These are phyloP conservation scores for Chaetomium strumarium DNA, from an alignment of 2,329 filamentous ascomycete genomes.

Conservation along the genomic window DNA sequence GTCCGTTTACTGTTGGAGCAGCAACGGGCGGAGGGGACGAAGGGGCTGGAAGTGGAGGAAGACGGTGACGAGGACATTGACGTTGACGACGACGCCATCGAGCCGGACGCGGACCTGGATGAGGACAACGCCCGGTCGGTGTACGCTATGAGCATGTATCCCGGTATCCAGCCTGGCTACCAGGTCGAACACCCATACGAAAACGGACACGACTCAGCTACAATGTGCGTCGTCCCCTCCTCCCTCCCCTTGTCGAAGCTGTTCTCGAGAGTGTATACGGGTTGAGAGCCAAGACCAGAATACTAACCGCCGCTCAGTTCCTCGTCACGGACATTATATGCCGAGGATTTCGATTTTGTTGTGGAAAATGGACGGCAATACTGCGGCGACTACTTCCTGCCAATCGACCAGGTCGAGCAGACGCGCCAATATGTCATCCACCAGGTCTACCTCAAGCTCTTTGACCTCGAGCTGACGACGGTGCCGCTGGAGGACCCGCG, in stretches of 20 bases:
- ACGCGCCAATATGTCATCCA: slow-evolving; percentile 31
- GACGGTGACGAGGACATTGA: slow-evolving; percentile 9
- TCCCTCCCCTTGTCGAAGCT: background rate
- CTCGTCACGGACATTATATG: slow-evolving; percentile 30
- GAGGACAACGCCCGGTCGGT: slow-evolving; percentile 13
- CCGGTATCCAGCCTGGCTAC: slow-evolving; percentile 16
- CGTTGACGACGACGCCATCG: slow-evolving; percentile 3
- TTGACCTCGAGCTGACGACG: slow-evolving; percentile 30
- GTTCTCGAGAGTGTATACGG: background rate
- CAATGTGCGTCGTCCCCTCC: slow-evolving; percentile 23
- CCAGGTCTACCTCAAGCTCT: slow-evolving; percentile 30
- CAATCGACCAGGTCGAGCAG: slow-evolving; percentile 52
- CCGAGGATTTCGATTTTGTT: slow-evolving; percentile 39
- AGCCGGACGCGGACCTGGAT: slow-evolving; percentile 3
- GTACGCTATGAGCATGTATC: slow-evolving; percentile 26
- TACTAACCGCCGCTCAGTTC: slow-evolving; percentile 24
- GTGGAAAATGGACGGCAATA: slow-evolving; percentile 53
- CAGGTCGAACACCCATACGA: slow-evolving; percentile 21
- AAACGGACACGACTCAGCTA: slow-evolving; percentile 20
- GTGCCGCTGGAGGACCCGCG: slow-evolving; percentile 33
- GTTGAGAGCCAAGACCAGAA: background rate
- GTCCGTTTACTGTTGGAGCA: slow-evolving; percentile 1
- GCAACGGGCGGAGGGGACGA: background rate
- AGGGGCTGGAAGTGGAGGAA: slow-evolving; percentile 17
- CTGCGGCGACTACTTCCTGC: slow-evolving; percentile 53